These are phyloP conservation scores for Cadophora gregata DNA, from an alignment of 2,329 filamentous ascomycete genomes.

Conservation along the genomic window DNA sequence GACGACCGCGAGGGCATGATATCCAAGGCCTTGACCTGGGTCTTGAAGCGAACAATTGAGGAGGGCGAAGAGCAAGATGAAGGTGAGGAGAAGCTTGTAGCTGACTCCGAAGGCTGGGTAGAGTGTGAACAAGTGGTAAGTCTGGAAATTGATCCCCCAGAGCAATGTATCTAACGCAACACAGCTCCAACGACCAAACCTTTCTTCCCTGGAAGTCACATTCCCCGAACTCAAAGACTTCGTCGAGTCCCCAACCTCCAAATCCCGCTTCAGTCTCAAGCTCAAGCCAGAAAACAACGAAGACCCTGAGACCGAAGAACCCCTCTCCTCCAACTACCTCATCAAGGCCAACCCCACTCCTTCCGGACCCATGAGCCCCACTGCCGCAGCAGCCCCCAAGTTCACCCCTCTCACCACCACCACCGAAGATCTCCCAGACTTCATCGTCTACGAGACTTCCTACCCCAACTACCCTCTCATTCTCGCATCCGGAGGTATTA, in stretches of 20 bases:
- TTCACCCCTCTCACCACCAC: slow-evolving; percentile 45
- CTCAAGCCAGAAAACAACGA: slow-evolving; percentile 42
- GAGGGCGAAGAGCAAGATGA: slow-evolving; percentile 47
- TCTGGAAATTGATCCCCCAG: slow-evolving; percentile 21
- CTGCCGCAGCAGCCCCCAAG: slow-evolving; percentile 35
- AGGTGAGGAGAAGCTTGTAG: slow-evolving; percentile 47
- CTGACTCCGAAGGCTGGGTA: slow-evolving; percentile 51
- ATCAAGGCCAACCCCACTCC: slow-evolving; percentile 44
- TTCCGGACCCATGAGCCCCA: slow-evolving; percentile 29
- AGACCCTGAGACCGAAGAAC: slow-evolving; percentile 42
- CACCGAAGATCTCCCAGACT: slow-evolving; percentile 48
- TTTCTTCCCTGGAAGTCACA: slow-evolving; percentile 46
- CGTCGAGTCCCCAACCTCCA: slow-evolving; percentile 44
- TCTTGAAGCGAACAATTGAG: slow-evolving; percentile 49
- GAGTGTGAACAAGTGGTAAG: slow-evolving; percentile 49
- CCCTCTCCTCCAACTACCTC: slow-evolving; percentile 44
- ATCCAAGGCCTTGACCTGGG: slow-evolving; percentile 50
- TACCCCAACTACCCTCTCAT: slow-evolving; percentile 53
- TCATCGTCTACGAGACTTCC: slow-evolving; percentile 53
- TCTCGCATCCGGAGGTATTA: slow-evolving; percentile 49
- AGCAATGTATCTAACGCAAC: slow-evolving; percentile 2
- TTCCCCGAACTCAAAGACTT: slow-evolving; percentile 47
- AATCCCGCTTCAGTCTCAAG: slow-evolving; percentile 48
- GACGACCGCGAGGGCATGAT: slow-evolving; percentile 50
- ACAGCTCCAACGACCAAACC: slow-evolving; percentile 47